phyloP scores from a whole-genome alignment of 106 monocot species.

The Cymbidium sinense region DNA sequence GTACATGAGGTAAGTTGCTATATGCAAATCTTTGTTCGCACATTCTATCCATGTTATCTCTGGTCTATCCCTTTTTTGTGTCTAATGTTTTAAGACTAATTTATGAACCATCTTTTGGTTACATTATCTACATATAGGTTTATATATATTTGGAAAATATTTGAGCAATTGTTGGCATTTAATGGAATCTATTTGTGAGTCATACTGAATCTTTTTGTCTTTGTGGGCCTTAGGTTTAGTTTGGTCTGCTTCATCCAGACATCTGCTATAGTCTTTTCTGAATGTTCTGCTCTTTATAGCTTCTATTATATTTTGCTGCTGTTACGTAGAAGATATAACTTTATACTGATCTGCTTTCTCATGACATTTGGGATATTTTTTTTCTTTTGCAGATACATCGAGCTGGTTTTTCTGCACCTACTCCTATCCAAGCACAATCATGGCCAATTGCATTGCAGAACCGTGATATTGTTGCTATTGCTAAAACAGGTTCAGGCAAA shows the following conservation, averaged over 20 bases:
- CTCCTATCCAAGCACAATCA: constrained; percentile 77
- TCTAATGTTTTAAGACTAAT: no score
- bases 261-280: not conserved
- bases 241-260: not conserved
- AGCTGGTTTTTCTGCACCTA: constrained; percentile 70
- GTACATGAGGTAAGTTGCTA: no score
- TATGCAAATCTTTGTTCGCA: no score
- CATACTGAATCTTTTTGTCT: not conserved
- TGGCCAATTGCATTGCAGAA: constrained; percentile 70
- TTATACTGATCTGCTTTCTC: not conserved
- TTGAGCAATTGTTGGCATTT: no score
- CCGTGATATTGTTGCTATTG: constrained; percentile 68
- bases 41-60: no score
- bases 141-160: no score
- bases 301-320: not conserved
- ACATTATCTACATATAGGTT: no score
- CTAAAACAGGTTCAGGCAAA: constrained; percentile 87
- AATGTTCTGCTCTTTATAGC: not conserved
- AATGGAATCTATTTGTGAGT: not conserved
- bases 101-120: no score
- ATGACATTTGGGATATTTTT: not conserved
- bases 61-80: no score
- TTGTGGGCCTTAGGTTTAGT: not conserved
- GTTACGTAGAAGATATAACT: not conserved
- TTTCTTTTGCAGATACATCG: constrained; percentile 37